These are phyloP conservation scores for Malus hybrid DNA, from an alignment of 331 rosid genomes.

Conservation along the genomic window DNA sequence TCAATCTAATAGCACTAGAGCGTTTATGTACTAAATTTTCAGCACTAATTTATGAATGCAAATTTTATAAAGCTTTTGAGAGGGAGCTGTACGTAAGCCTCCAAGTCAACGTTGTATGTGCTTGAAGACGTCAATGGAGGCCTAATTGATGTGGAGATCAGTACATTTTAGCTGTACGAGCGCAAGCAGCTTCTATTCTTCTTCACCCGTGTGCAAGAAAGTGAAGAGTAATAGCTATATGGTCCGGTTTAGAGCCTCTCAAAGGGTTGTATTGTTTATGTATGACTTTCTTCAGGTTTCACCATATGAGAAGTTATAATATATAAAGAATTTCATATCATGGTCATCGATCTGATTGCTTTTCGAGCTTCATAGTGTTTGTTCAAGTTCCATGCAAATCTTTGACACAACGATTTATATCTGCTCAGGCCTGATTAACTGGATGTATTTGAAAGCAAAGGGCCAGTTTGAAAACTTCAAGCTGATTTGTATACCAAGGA, in stretches of 20 bases:
- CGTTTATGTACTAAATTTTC: neutral
- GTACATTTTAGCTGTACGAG: neutral
- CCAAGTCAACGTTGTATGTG: neutral
- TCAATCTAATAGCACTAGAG: neutral
- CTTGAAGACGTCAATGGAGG: neutral
- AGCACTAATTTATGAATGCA: neutral
- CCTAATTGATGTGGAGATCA: neutral
- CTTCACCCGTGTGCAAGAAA: neutral
- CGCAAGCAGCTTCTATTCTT: too few relatives aligned
- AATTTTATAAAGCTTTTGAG: neutral
- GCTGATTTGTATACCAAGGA: neutral
- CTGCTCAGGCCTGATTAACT: neutral
- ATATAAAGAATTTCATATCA: neutral
- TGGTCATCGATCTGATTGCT: neutral
- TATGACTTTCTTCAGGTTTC: neutral
- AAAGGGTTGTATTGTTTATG: neutral
- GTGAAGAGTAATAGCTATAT: too few relatives aligned
- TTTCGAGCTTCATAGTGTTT: neutral
- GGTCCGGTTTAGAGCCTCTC: neutral
- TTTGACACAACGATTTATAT: neutral
- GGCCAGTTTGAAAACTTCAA: neutral
- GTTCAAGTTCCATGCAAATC: neutral
- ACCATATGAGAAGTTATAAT: neutral
- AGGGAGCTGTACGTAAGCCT: neutral
- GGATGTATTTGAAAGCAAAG: neutral